Percentiles rank a stretch among this genome's conserved stretches.
These are phyloP conservation scores for Mortierella sp. DNA, from an alignment of 371 early-diverging fungal species.

Conservation along the genomic window DNA sequence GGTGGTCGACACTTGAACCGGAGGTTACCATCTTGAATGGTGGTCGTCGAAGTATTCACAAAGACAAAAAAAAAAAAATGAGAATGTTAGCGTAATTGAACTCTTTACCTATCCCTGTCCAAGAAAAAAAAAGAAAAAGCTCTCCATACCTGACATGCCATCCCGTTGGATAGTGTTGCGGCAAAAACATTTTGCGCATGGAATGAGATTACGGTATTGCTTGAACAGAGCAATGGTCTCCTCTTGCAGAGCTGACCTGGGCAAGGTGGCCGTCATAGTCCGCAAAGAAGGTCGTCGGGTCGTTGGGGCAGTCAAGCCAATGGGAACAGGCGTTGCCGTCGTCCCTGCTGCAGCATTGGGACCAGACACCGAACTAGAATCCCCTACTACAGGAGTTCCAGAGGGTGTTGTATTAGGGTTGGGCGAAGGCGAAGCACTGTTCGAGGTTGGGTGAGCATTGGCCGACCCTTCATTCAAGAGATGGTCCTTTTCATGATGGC, in stretches of 20 bases:
- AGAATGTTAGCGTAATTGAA: no score
- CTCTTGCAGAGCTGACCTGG: constrained; percentile 6
- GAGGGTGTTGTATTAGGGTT: no score
- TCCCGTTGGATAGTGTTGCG: constrained; percentile 13
- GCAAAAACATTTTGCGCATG: constrained; percentile 12
- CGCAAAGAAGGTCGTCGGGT: constrained; percentile 1
- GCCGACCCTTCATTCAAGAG: neutral
- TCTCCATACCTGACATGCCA: constrained; percentile 9
- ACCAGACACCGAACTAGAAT: neutral
- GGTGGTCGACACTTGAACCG: constrained; percentile 14
- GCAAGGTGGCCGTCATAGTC: constrained; percentile 8
- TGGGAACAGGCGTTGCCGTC: neutral
- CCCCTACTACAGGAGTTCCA: no score
- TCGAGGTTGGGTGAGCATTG: no score
- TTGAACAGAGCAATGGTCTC: constrained; percentile 15
- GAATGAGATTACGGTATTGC: constrained; percentile 5
- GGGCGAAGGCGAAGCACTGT: no score
- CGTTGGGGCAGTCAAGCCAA: no score
- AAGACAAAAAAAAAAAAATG: no score
- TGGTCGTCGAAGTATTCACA: no score
- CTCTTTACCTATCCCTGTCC: no score
- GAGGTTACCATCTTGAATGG: constrained; percentile 10
- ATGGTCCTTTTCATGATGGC: constrained; percentile 13
- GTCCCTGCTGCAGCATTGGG: neutral
- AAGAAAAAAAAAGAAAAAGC: constrained; percentile 1